These are phyloP conservation scores for Thelonectria rubi DNA, from an alignment of 2,329 filamentous ascomycete genomes.

Conservation along the genomic window DNA sequence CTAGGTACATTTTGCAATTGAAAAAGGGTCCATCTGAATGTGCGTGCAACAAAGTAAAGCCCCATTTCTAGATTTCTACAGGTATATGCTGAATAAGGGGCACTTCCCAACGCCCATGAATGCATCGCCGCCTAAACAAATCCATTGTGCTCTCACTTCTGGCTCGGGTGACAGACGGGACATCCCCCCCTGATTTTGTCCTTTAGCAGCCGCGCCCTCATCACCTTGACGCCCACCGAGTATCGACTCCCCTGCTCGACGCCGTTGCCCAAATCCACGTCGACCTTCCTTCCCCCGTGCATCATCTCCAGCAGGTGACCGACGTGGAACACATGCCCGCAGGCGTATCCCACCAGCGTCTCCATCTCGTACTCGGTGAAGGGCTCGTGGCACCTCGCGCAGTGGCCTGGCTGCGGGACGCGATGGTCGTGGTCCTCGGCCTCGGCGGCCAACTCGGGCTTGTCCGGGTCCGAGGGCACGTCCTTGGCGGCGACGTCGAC, in stretches of 20 bases:
- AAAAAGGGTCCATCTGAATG: constrained; percentile 20
- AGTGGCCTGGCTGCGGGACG: constrained; percentile 61
- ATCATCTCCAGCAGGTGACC: constrained; percentile 71
- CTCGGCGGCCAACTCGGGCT: constrained; percentile 34
- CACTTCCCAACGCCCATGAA: constrained; percentile 15
- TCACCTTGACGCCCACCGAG: constrained; percentile 87
- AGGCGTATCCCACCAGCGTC: constrained; percentile 81
- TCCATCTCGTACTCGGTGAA: constrained; percentile 72
- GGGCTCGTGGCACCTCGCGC: constrained; percentile 64
- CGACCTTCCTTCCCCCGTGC: constrained; percentile 55
- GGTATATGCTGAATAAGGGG: background rate
- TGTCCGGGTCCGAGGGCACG: constrained; percentile 43
- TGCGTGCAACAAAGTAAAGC: background rate
- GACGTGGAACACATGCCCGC: constrained; percentile 83
- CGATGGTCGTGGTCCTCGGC: constrained; percentile 44
- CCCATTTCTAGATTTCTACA: background rate
- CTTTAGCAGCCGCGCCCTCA: constrained; percentile 79
- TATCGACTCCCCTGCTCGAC: constrained; percentile 59
- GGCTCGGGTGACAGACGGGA: constrained; percentile 60
- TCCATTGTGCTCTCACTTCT: constrained; percentile 26
- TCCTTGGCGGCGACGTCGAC: constrained; percentile 56
- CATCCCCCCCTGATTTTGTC: constrained; percentile 75
- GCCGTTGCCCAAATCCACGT: constrained; percentile 57
- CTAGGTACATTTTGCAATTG: constrained; percentile 38
- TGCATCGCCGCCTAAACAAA: constrained; percentile 18